phyloP scores from a whole-genome alignment of 140 eudicot genomes.

The Anethum foeniculum region DNA sequence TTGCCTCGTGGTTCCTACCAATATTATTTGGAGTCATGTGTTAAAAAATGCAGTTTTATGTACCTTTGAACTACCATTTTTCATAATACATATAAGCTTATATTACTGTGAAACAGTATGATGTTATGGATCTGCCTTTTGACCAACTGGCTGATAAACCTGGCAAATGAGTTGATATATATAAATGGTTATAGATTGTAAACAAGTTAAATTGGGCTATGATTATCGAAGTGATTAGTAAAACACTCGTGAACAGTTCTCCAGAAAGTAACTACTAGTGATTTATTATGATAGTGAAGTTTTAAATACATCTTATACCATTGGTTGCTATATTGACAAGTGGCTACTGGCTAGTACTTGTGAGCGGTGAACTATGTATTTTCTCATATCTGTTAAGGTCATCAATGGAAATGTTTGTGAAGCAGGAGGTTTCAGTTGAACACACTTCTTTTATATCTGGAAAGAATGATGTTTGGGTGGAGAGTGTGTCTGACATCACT shows the following conservation, averaged over 20 bases:
- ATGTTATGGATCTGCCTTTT: background rate
- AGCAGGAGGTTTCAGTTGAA: constrained; percentile 8
- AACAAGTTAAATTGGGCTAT: background rate
- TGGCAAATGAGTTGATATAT: background rate
- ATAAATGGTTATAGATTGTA: background rate
- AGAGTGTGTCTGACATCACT: constrained; percentile 13
- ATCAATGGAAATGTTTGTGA: background rate
- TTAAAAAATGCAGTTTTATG: no score
- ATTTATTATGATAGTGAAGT: background rate
- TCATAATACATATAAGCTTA: background rate
- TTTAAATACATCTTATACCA: no score
- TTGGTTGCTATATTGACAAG: background rate
- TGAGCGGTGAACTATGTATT: no score
- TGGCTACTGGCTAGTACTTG: background rate
- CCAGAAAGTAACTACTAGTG: background rate
- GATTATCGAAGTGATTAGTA: no score
- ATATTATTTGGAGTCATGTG: background rate
- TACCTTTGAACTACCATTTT: no score
- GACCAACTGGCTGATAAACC: background rate
- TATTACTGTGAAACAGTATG: background rate
- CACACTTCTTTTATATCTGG: constrained; percentile 11
- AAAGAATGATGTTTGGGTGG: constrained; percentile 19
- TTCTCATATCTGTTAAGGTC: constrained; percentile 13
- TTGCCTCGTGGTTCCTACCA: no score
- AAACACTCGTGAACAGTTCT: background rate